These are phyloP conservation scores for Magnusiomyces tetraspermus DNA, from an alignment of 1,139 yeast genomes.

Conservation along the genomic window DNA sequence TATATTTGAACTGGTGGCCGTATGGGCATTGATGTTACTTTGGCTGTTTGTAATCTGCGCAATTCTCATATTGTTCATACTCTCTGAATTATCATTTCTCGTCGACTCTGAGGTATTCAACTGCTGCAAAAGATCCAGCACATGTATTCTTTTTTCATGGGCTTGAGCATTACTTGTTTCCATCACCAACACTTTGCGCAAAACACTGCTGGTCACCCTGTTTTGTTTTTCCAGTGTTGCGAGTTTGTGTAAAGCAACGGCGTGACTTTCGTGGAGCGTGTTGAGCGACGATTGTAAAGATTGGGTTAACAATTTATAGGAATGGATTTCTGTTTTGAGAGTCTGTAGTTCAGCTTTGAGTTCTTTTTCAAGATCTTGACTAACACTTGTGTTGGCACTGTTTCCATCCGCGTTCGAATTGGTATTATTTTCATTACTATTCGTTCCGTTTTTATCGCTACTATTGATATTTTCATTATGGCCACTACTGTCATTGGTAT, in stretches of 20 bases:
- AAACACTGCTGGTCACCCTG: slow-evolving; percentile 9
- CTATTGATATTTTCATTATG: neutral
- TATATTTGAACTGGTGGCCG: no score
- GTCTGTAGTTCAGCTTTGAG: neutral
- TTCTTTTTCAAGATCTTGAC: no score
- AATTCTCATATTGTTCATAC: no score
- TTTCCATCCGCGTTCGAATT: no score
- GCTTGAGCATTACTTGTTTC: neutral
- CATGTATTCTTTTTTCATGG: neutral
- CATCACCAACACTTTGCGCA: slow-evolving; percentile 11
- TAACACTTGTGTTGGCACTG: no score
- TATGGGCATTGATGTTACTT: no score
- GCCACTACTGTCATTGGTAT: neutral
- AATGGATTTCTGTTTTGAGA: slow-evolving; percentile 7
- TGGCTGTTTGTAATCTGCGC: no score
- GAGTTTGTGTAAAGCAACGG: slow-evolving; percentile 9
- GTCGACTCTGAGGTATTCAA: slow-evolving; percentile 6
- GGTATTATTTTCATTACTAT: no score
- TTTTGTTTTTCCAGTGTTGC: slow-evolving; percentile 7
- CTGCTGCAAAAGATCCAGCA: slow-evolving; percentile 7
- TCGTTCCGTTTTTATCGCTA: no score
- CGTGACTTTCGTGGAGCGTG: slow-evolving; percentile 7
- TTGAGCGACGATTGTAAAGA: slow-evolving; percentile 2
- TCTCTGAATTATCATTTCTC: slow-evolving; percentile 11
- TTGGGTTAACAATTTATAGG: neutral